Evolutionary conservation across 768 basidiomycete genomes (phyloP).

Genomic region (Suillus occidentalis): DNA sequence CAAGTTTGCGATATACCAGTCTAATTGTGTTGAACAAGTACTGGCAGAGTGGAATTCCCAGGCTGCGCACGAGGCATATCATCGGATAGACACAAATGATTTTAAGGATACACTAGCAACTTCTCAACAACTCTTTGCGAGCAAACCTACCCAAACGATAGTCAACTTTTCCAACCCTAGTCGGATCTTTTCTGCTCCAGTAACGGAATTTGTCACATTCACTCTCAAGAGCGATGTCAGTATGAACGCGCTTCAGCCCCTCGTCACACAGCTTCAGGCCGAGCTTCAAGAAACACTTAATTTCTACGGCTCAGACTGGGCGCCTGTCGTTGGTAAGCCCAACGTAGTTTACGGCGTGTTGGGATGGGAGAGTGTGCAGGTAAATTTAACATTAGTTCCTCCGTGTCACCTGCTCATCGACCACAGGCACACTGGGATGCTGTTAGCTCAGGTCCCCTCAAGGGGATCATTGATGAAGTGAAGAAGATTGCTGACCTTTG

Average conservation of each 20-base stretch:
- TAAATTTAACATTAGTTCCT: conserved; percentile 10
- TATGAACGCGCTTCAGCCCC: conserved; percentile 19
- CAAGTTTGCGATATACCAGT: conserved; percentile 13
- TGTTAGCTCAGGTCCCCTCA: conserved; percentile 28
- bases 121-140: conserved; percentile 15
- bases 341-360: conserved; percentile 31
- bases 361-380: conserved; percentile 40
- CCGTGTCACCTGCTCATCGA: background rate
- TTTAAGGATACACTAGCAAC: conserved; percentile 7
- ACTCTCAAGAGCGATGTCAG: conserved; percentile 24
- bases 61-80: conserved; percentile 14
- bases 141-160: conserved; percentile 15
- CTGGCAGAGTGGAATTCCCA: conserved; percentile 28
- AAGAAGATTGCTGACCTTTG: conserved; percentile 28
- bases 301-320: conserved; percentile 35
- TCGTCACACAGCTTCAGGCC: conserved; percentile 25
- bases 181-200: conserved; percentile 24
- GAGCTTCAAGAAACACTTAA: conserved; percentile 17
- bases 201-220: conserved; percentile 35
- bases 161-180: conserved; percentile 25
- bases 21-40: background rate
- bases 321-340: conserved; percentile 17
- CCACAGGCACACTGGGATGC: conserved; percentile 37
- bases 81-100: conserved; percentile 1
- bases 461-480: conserved; percentile 27